phyloP scores from a whole-genome alignment of 257 asterid genomes.

The Primulina tabacum region DNA sequence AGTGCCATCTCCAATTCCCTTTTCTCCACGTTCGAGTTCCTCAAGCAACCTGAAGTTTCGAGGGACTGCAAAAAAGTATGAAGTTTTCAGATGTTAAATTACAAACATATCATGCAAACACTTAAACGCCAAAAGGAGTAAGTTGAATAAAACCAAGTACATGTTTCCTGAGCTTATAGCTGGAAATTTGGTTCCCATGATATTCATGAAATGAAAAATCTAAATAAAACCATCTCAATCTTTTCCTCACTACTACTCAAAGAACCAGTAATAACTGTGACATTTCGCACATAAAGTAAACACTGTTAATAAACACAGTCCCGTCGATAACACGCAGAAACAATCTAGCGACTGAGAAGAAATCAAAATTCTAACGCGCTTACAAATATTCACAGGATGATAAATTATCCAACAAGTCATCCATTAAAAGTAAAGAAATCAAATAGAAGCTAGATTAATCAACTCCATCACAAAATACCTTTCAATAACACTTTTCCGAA shows the following conservation, averaged over 20 bases:
- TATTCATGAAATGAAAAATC: background rate
- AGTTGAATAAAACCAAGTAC: background rate
- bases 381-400: background rate
- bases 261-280: background rate
- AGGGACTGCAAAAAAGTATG: conserved; percentile 40
- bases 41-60: conserved; percentile 56
- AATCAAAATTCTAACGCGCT: background rate
- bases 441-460: background rate
- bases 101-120: background rate
- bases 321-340: background rate
- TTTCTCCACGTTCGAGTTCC: conserved; percentile 62
- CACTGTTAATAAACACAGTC: background rate
- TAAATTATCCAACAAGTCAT: background rate
- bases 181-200: background rate
- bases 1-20: conserved; percentile 59
- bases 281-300: background rate
- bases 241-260: background rate
- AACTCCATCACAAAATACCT: background rate
- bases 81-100: conserved; percentile 20
- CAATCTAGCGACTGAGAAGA: background rate
- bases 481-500: conserved; percentile 1
- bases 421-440: conserved; percentile 4
- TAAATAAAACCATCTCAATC: background rate
- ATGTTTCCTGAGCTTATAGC: background rate
- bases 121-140: conserved; percentile 4